Evolutionary conservation across 2,329 filamentous ascomycete genomes (phyloP).

Genomic region (Fusarium nisikadoi): DNA sequence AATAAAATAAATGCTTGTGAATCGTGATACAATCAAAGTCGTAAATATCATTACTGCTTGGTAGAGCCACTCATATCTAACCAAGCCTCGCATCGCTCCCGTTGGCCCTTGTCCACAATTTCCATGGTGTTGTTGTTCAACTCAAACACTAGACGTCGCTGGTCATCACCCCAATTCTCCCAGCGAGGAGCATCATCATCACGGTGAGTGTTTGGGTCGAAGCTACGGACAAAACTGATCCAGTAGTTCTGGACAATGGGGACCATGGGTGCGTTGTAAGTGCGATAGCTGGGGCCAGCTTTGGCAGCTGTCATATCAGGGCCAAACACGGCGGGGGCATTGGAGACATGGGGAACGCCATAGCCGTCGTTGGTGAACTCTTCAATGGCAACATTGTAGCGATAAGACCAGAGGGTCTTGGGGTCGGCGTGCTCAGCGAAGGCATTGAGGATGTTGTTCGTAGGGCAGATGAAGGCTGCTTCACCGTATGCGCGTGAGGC

Average conservation of each 20-base stretch:
- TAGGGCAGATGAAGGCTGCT: slow-evolving; percentile 57
- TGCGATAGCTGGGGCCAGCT: slow-evolving; percentile 51
- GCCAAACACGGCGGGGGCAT: slow-evolving; percentile 61
- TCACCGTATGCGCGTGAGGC: slow-evolving; percentile 57
- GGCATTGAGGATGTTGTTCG: slow-evolving; percentile 52
- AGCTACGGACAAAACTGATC: slow-evolving; percentile 58
- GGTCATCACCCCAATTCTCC: slow-evolving; percentile 52
- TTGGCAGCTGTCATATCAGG: slow-evolving; percentile 47
- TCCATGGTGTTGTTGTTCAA: slow-evolving; percentile 54
- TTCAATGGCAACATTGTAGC: slow-evolving; percentile 59
- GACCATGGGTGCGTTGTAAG: slow-evolving; percentile 58
- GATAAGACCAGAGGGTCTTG: slow-evolving; percentile 57
- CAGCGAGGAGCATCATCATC: slow-evolving; percentile 52
- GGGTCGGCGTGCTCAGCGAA: slow-evolving; percentile 37
- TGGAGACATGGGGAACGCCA: slow-evolving; percentile 61
- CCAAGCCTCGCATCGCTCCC: slow-evolving; percentile 56
- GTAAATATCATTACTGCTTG: slow-evolving; percentile 35
- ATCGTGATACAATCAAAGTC: not conserved
- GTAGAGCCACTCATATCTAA: slow-evolving; percentile 47
- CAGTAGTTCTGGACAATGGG: slow-evolving; percentile 61
- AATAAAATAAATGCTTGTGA: not conserved
- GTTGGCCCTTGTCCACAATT: slow-evolving; percentile 48
- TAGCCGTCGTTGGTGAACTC: slow-evolving; percentile 50
- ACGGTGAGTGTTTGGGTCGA: slow-evolving; percentile 57
- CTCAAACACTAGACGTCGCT: slow-evolving; percentile 53